Evolutionary conservation across 2,329 filamentous ascomycete species (phyloP).

Genomic region (Ascochyta clinopodiicola): DNA sequence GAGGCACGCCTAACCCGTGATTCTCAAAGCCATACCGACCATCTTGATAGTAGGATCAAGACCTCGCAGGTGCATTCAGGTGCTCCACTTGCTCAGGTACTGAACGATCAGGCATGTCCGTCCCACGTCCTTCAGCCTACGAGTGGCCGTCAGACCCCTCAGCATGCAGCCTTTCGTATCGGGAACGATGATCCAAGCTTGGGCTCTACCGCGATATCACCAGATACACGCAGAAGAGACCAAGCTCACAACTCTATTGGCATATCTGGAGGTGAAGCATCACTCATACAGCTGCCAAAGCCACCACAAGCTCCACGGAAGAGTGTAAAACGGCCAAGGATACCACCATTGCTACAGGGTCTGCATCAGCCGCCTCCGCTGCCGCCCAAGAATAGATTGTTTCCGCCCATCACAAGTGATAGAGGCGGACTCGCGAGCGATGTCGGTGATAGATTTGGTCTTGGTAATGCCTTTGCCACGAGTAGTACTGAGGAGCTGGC

Average conservation of each 20-base stretch:
- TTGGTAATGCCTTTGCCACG: neutral
- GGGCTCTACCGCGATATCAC: constrained; percentile 27
- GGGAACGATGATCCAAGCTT: constrained; percentile 38
- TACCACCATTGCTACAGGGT: constrained; percentile 62
- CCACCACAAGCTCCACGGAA: constrained; percentile 45
- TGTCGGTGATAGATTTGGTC: constrained; percentile 17
- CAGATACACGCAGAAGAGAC: constrained; percentile 29
- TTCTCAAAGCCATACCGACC: constrained; percentile 7
- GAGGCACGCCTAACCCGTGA: constrained; percentile 13
- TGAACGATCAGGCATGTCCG: constrained; percentile 36
- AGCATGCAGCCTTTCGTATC: constrained; percentile 36
- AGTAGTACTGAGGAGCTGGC: constrained; percentile 3
- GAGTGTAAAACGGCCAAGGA: constrained; percentile 44
- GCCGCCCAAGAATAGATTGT: constrained; percentile 60
- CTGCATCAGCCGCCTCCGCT: constrained; percentile 67
- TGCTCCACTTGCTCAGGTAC: constrained; percentile 45
- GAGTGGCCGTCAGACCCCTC: constrained; percentile 15
- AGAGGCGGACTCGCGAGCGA: constrained; percentile 33
- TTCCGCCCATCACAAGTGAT: constrained; percentile 66
- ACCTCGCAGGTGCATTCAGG: constrained; percentile 25
- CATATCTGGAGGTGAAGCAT: constrained; percentile 25
- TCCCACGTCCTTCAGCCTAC: constrained; percentile 19
- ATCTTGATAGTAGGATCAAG: constrained; percentile 8
- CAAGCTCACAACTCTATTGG: constrained; percentile 24
- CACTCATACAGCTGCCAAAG: constrained; percentile 48